Conservation (phyloP, 352 stramenopile genomes). For the Plasmopara viticola region DNA sequence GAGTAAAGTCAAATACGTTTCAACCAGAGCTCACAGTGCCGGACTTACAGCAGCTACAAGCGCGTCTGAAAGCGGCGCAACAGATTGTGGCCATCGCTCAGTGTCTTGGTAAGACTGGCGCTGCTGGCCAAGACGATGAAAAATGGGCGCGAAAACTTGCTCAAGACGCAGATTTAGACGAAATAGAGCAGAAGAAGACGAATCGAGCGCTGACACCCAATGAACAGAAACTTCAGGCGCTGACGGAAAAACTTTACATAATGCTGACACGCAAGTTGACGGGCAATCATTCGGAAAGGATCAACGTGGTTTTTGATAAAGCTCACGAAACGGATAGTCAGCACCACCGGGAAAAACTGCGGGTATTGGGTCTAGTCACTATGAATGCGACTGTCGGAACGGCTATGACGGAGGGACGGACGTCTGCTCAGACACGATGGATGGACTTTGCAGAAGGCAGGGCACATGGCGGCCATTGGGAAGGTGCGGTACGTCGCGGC, state of each 20-base stretch:
- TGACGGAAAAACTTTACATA: slow-evolving; percentile 68
- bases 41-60: slow-evolving; percentile 38
- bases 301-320: neutral
- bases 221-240: slow-evolving; percentile 61
- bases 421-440: slow-evolving; percentile 78
- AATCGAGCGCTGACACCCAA: slow-evolving; percentile 39
- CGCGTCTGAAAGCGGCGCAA: slow-evolving; percentile 45
- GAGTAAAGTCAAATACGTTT: too few relatives aligned
- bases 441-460: slow-evolving; percentile 55
- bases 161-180: slow-evolving; percentile 42
- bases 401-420: slow-evolving; percentile 44
- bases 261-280: slow-evolving; percentile 36
- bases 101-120: slow-evolving; percentile 23
- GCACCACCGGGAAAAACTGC: slow-evolving; percentile 55
- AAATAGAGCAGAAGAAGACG: slow-evolving; percentile 45
- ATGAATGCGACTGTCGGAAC: slow-evolving; percentile 52
- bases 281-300: neutral
- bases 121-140: slow-evolving; percentile 21
- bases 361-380: slow-evolving; percentile 50
- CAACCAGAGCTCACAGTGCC: neutral
- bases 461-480: slow-evolving; percentile 54
- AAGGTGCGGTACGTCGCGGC: slow-evolving; percentile 59
- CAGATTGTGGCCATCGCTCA: slow-evolving; percentile 52
- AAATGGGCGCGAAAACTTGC: slow-evolving; percentile 61
- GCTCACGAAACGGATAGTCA: slow-evolving; percentile 24